Conservation (phyloP, 1,284 basidiomycete species). For the Ustilago cynodontis region DNA sequence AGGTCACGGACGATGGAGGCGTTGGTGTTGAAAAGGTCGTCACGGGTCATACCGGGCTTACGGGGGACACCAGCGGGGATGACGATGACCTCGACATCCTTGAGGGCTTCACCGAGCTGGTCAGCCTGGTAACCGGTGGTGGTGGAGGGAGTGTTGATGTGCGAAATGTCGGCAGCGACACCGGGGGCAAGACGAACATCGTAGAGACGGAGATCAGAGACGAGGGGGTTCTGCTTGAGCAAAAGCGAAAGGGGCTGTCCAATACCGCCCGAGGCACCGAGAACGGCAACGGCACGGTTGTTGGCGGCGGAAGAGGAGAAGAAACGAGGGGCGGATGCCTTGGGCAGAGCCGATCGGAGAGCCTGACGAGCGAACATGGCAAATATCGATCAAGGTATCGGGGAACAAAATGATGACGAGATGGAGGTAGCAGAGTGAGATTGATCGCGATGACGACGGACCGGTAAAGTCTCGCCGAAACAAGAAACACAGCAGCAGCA, state of each 20-base stretch:
- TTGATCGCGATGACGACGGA: conserved; percentile 6
- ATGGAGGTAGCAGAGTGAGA: conserved; percentile 22
- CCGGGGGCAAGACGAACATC: conserved; percentile 68
- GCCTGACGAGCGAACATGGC: conserved; percentile 64
- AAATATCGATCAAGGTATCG: conserved; percentile 11
- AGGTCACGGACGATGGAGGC: conserved; percentile 97
- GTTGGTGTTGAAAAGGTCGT: conserved; percentile 99
- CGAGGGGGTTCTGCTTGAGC: conserved; percentile 86
- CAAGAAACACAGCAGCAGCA: neutral
- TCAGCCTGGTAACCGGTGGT: conserved; percentile 80
- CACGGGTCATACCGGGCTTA: conserved; percentile 83
- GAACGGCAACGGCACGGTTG: conserved; percentile 85
- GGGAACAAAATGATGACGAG: conserved; percentile 15
- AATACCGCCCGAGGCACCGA: conserved; percentile 86
- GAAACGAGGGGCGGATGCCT: conserved; percentile 71
- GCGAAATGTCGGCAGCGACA: conserved; percentile 74
- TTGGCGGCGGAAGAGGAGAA: conserved; percentile 83
- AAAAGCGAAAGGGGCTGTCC: conserved; percentile 86
- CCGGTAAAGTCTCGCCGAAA: conserved; percentile 19
- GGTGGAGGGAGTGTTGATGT: conserved; percentile 89
- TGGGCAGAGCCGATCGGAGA: conserved; percentile 48
- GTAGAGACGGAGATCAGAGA: conserved; percentile 75
- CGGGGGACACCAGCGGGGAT: conserved; percentile 86
- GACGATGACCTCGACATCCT: conserved; percentile 89
- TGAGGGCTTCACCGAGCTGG: conserved; percentile 85